A percentile compares a stretch with the other conserved stretches of the same genome.
Conservation (phyloP, 352 stramenopile species). For the Pythium sp. region DNA sequence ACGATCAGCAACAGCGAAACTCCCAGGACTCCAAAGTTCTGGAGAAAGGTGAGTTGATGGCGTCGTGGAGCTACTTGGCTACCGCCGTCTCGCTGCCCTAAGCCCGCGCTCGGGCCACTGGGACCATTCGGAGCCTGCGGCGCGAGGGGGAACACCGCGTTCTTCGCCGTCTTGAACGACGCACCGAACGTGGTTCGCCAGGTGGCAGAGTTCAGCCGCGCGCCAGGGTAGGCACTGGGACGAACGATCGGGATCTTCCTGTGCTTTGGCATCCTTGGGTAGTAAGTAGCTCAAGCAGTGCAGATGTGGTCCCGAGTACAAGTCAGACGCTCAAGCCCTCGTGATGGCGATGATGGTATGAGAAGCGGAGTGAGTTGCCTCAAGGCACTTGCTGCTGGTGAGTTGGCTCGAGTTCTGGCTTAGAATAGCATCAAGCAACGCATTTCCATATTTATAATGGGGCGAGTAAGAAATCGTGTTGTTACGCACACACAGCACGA, state of each 20-base stretch:
- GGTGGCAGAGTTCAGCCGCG: constrained; percentile 4
- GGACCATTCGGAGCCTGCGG: not conserved
- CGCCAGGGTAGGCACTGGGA: constrained; percentile 12
- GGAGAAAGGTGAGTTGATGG: constrained; percentile 23
- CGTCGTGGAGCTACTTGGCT: not conserved
- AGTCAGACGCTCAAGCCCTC: no score
- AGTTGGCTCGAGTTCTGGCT: no score
- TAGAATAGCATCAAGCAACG: no score
- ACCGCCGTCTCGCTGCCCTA: not conserved
- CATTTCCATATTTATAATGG: no score
- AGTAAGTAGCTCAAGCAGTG: no score
- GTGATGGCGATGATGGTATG: not conserved
- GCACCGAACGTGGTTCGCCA: constrained; percentile 8
- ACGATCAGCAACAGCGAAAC: constrained; percentile 23
- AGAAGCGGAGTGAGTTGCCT: constrained; percentile 4
- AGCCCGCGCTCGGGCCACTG: not conserved
- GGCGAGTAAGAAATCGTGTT: no score
- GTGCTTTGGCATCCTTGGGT: constrained; percentile 2
- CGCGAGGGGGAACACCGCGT: not conserved
- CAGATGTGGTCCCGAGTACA: no score
- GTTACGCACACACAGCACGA: no score
- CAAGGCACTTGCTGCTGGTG: no score
- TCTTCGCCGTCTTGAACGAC: constrained; percentile 5
- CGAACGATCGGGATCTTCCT: constrained; percentile 9
- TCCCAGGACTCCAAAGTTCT: constrained; percentile 30